Base-by-base conservation (phyloP, 148 eudicot species). In the Pouteria glomerata region DNA sequence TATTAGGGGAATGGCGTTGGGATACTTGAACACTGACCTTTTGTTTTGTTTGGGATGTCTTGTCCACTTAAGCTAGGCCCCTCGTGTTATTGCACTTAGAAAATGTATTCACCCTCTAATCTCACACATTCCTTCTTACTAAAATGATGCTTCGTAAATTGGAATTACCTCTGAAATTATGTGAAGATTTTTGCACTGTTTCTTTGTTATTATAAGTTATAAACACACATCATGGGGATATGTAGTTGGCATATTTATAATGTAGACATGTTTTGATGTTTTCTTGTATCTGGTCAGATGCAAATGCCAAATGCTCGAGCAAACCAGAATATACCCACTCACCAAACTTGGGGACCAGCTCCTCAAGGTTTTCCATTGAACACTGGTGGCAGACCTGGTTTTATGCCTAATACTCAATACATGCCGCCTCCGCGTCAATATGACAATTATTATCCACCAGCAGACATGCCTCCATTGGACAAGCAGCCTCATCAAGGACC, bases 281-380 rank as follows among this genome's bases (percentile, higher is more conserved):
- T 42, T 65, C 7, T 67, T 57, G 29, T 50, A 15, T 45, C 14
- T 71, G 63, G 19, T 55, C 70, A 85, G 88, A 85, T 85, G 88
- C 88, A 85, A 80, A 62, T 34, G 57, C 74, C 83, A 15, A 77
- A 74, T 74, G 52, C 73, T 7, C 79, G 48, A 47, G 80, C 71
- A 80, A 82, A 79, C 35, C 78, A 77, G 72, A 61, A 70, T 65
- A 66, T 82, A 74, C 83, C 88, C 41, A 83, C 80, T 58, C 71
- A 73, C 15, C 82, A 77, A 66, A 72, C 78, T 16, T 79, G 85
- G 85, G 85, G 82, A 8, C 85, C 83, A 0, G 85, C 87, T n/a
- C 82, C 82, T n/a, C 85, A 77, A 72, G 69, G 69, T 16, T 85
- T 82, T 61, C 77, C 79, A 1, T 34, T 64, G 75, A 74, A 69